Evolutionary conservation across 2,329 filamentous ascomycete genomes (phyloP).

Genomic region (Incumbomyces delicatus): DNA sequence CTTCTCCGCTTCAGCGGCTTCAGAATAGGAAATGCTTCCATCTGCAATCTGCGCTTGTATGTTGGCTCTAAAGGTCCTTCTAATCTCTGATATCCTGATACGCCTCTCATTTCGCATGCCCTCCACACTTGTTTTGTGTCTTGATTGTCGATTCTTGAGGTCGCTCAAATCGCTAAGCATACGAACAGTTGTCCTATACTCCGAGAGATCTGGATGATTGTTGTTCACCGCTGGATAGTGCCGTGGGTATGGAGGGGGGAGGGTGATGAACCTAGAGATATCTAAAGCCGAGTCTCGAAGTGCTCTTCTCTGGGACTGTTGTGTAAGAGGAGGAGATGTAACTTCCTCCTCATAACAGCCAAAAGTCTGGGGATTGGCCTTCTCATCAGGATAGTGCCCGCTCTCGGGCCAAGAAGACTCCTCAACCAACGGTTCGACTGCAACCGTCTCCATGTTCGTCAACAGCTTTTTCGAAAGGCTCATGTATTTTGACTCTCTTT

Average conservation of each 20-base stretch:
- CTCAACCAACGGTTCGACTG: conserved; percentile 27
- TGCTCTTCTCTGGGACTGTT: background rate
- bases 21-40: conserved; percentile 70
- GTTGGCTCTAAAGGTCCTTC: conserved; percentile 58
- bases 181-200: conserved; percentile 65
- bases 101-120: conserved; percentile 44
- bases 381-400: conserved; percentile 54
- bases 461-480: conserved; percentile 48
- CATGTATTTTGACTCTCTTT: conserved; percentile 95
- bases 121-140: conserved; percentile 41
- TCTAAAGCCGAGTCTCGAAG: conserved; percentile 55
- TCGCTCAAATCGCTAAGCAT: conserved; percentile 64
- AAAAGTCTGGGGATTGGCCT: conserved; percentile 27
- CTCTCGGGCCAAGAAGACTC: background rate
- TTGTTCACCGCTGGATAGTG: conserved; percentile 96
- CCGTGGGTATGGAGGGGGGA: conserved; percentile 87
- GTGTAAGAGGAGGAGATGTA: conserved; percentile 1
- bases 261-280: conserved; percentile 80
- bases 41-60: conserved; percentile 69
- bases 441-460: conserved; percentile 58
- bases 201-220: conserved; percentile 77
- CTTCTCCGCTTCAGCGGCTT: conserved; percentile 71
- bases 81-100: conserved; percentile 47
- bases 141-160: conserved; percentile 54
- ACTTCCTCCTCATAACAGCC: conserved; percentile 14